Percentiles rank a stretch among this genome's conserved stretches.
Conservation (phyloP, 768 basidiomycete species). For the Chiua virens region DNA sequence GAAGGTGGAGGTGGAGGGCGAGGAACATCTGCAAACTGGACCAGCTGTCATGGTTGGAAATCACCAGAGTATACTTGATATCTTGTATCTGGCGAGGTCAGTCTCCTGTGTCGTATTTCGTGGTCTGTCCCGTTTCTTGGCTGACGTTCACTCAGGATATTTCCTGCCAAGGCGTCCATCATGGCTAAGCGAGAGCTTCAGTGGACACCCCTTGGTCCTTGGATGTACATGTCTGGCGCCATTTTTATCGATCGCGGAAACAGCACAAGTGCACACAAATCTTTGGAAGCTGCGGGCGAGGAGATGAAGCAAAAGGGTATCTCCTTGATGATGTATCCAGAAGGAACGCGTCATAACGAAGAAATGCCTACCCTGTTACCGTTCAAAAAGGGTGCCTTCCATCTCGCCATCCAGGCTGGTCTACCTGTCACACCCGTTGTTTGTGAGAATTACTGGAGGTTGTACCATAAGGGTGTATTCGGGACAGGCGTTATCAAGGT, state of each 20-base stretch:
- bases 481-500: slow-evolving; percentile 76
- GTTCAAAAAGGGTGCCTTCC: slow-evolving; percentile 98
- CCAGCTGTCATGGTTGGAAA: slow-evolving; percentile 83
- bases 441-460: slow-evolving; percentile 87
- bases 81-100: slow-evolving; percentile 78
- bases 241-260: slow-evolving; percentile 92
- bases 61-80: slow-evolving; percentile 92
- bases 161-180: slow-evolving; percentile 81
- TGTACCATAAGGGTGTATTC: slow-evolving; percentile 80
- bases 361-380: slow-evolving; percentile 69
- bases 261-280: slow-evolving; percentile 67
- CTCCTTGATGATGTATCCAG: slow-evolving; percentile 94
- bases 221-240: slow-evolving; percentile 85
- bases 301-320: slow-evolving; percentile 68
- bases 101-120: slow-evolving; percentile 27
- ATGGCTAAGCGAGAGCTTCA: slow-evolving; percentile 92
- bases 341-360: slow-evolving; percentile 84
- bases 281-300: slow-evolving; percentile 74
- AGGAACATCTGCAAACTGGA: slow-evolving; percentile 69
- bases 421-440: slow-evolving; percentile 92
- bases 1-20: slow-evolving; percentile 77
- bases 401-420: slow-evolving; percentile 87
- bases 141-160: slow-evolving; percentile 50
- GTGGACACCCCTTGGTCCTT: slow-evolving; percentile 87
- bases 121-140: slow-evolving; percentile 8